Evolutionary conservation across 305 asterid genomes (phyloP).

Genomic region (Fraxinus angustifolia): DNA sequence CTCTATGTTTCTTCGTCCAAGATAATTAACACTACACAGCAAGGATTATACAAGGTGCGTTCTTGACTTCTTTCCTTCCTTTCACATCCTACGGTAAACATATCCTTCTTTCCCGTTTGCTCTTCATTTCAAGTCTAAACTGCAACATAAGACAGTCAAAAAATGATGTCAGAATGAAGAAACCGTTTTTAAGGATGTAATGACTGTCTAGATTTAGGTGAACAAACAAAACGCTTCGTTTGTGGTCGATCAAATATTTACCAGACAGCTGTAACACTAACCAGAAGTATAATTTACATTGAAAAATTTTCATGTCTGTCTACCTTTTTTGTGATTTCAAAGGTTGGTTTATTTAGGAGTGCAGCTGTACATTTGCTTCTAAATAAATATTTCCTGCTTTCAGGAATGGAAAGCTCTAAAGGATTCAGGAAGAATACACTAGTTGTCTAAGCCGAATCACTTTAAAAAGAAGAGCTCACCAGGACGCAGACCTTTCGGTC

Average conservation of each 20-base stretch:
- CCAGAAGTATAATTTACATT: not conserved
- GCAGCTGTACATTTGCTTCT: not conserved
- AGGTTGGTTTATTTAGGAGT: slow-evolving; percentile 8
- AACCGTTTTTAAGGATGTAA: not conserved
- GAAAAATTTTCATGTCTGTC: slow-evolving; percentile 13
- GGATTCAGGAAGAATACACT: not conserved
- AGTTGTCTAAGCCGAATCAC: not conserved
- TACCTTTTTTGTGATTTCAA: slow-evolving; percentile 42
- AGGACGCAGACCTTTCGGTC: slow-evolving; percentile 19
- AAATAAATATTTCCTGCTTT: not conserved
- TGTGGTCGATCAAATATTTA: not conserved
- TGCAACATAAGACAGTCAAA: slow-evolving; percentile 12
- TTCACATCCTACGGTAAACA: not conserved
- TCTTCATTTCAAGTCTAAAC: slow-evolving; percentile 11
- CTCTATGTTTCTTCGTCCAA: slow-evolving; percentile 7
- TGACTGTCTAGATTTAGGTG: not conserved
- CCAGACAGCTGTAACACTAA: not conserved
- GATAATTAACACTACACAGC: slow-evolving; percentile 12
- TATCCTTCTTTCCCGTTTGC: slow-evolving; percentile 26
- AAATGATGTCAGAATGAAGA: not conserved
- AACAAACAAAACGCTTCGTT: slow-evolving; percentile 22
- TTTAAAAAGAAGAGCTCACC: not conserved
- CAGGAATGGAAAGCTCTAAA: not conserved
- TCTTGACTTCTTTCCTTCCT: slow-evolving; percentile 72
- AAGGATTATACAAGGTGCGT: slow-evolving; percentile 59